Percentiles rank a stretch among this genome's conserved stretches.
phyloP scores from a whole-genome alignment of 768 basidiomycete genomes.

The Suillus paluster region DNA sequence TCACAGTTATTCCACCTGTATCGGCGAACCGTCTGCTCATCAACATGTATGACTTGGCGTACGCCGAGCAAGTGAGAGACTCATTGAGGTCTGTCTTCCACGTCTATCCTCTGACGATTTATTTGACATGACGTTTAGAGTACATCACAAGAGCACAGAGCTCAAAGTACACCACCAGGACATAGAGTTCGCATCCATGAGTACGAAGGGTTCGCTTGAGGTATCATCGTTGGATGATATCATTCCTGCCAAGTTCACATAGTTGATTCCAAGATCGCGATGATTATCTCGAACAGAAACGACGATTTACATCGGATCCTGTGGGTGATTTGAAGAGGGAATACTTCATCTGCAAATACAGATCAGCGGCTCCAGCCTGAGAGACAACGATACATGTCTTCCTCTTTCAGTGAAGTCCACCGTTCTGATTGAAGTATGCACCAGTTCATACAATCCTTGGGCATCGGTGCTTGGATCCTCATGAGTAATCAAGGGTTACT shows the following conservation, averaged over 20 bases:
- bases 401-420: too few relatives aligned
- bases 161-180: neutral
- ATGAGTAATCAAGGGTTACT: neutral
- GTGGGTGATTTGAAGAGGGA: too few relatives aligned
- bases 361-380: too few relatives aligned
- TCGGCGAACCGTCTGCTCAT: neutral
- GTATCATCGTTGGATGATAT: neutral
- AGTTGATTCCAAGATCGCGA: neutral
- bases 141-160: neutral
- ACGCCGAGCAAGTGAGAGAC: neutral
- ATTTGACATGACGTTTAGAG: neutral
- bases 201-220: neutral
- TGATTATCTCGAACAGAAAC: neutral
- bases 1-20: slow-evolving; percentile 6
- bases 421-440: too few relatives aligned
- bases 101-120: neutral
- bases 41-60: neutral
- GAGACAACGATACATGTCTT: too few relatives aligned
- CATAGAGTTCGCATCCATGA: neutral
- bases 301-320: too few relatives aligned
- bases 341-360: too few relatives aligned
- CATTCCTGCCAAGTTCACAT: neutral
- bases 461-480: neutral
- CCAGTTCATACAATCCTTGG: too few relatives aligned
- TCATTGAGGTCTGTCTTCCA: neutral